Evolutionary conservation across 2,329 filamentous ascomycete genomes (phyloP).

Genomic region (Bipolaris sorokiniana): DNA sequence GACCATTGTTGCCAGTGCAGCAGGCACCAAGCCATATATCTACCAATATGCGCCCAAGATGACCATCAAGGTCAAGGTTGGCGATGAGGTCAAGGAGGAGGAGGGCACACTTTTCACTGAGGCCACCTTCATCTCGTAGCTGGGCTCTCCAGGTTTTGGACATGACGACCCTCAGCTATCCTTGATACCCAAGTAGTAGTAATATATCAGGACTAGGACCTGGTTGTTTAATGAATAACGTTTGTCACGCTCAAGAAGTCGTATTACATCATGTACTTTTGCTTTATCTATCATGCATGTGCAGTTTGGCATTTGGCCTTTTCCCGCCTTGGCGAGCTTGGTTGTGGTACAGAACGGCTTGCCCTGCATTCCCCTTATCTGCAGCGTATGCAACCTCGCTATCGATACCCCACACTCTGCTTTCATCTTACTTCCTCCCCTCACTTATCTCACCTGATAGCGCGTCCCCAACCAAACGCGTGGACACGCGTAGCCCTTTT

Average conservation of each 20-base stretch:
- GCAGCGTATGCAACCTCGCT: neutral
- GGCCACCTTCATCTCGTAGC: conserved; percentile 90
- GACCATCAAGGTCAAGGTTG: conserved; percentile 82
- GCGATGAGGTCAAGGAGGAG: conserved; percentile 78
- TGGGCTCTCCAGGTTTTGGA: conserved; percentile 17
- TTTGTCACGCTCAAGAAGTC: neutral
- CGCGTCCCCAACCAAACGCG: conserved; percentile 21
- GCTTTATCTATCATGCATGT: neutral
- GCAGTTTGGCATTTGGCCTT: neutral
- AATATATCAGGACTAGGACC: conserved; percentile 45
- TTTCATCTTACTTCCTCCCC: conserved; percentile 2
- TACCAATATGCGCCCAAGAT: conserved; percentile 86
- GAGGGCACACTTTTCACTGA: conserved; percentile 82
- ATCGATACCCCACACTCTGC: conserved; percentile 7
- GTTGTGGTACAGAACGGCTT: no score
- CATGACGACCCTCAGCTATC: conserved; percentile 25
- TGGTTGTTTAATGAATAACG: conserved; percentile 42
- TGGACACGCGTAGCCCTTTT: conserved; percentile 8
- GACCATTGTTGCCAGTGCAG: conserved; percentile 84
- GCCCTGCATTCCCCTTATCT: neutral
- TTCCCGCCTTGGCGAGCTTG: neutral
- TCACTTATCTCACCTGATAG: conserved; percentile 19
- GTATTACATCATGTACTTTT: neutral
- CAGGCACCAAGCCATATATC: conserved; percentile 95
- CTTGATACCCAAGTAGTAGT: conserved; percentile 41